These are phyloP conservation scores for Puccinia polysora DNA, from an alignment of 1,284 basidiomycete species.

Conservation along the genomic window DNA sequence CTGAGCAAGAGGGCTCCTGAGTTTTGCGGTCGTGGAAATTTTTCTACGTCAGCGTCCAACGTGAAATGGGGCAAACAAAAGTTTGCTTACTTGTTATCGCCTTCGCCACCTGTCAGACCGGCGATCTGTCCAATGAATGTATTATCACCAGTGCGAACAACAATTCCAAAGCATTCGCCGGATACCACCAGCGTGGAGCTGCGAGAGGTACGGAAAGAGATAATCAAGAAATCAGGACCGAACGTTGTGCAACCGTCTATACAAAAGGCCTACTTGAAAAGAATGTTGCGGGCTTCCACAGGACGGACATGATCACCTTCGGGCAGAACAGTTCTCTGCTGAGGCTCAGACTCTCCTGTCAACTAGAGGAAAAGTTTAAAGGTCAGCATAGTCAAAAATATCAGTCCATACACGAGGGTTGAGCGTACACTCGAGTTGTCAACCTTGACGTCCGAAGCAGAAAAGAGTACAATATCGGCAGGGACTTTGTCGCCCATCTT, in stretches of 20 bases:
- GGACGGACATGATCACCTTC: slow-evolving; percentile 58
- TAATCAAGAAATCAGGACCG: too few relatives aligned
- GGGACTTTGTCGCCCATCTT: slow-evolving; percentile 67
- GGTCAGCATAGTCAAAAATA: background rate
- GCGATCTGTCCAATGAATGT: slow-evolving; percentile 67
- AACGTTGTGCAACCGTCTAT: too few relatives aligned
- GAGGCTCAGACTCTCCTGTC: slow-evolving; percentile 66
- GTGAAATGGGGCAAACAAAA: background rate
- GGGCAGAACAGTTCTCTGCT: slow-evolving; percentile 59
- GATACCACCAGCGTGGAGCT: slow-evolving; percentile 63
- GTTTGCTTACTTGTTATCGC: slow-evolving; percentile 57
- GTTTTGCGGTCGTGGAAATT: too few relatives aligned
- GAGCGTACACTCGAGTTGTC: slow-evolving; percentile 60
- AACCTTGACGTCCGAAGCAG: slow-evolving; percentile 62
- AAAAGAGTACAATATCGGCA: slow-evolving; percentile 61
- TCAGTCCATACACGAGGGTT: too few relatives aligned
- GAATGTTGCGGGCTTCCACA: slow-evolving; percentile 65
- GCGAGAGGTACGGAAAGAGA: background rate
- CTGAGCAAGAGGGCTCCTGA: slow-evolving; percentile 59
- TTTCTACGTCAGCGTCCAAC: too few relatives aligned
- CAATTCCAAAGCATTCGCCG: slow-evolving; percentile 66
- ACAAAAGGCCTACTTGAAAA: slow-evolving; percentile 57
- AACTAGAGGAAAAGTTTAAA: too few relatives aligned
- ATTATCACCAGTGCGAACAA: slow-evolving; percentile 64
- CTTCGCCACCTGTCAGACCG: slow-evolving; percentile 62